Percentiles rank a stretch among this genome's conserved stretches.
These are phyloP conservation scores for Polytrichum commune DNA, from an alignment of 225 moss, liverwort and hornwort species.

Conservation along the genomic window DNA sequence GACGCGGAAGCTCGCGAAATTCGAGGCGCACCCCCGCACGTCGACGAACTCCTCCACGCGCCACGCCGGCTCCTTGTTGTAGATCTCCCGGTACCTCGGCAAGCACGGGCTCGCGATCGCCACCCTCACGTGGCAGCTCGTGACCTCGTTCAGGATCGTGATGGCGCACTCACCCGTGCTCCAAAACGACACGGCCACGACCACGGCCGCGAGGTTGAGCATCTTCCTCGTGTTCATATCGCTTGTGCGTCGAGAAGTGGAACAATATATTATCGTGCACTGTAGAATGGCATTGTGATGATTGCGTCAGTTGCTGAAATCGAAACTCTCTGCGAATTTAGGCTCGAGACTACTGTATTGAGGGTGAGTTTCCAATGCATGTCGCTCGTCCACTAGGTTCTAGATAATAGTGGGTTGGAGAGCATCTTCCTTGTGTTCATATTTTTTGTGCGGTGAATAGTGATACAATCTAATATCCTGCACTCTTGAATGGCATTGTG, in stretches of 20 bases:
- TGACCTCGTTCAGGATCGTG: not conserved
- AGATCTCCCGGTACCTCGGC: not conserved
- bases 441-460: too few relatives aligned
- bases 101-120: not conserved
- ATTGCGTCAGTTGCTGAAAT: too few relatives aligned
- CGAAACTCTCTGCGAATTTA: too few relatives aligned
- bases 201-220: not conserved
- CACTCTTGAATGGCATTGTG: too few relatives aligned
- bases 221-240: not conserved
- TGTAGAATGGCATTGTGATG: too few relatives aligned
- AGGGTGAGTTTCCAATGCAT: too few relatives aligned
- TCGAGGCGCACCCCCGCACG: conserved; percentile 2
- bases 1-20: not conserved
- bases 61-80: conserved; percentile 1
- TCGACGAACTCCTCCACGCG: not conserved
- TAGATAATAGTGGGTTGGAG: too few relatives aligned
- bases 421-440: too few relatives aligned
- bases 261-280: not conserved
- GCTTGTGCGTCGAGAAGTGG: not conserved
- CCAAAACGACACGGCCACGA: not conserved
- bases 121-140: not conserved
- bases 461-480: not conserved
- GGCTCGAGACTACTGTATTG: too few relatives aligned
- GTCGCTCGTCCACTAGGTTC: too few relatives aligned
- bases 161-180: not conserved